These are phyloP conservation scores for Colletotrichum sp. DNA, from an alignment of 2,329 filamentous ascomycete species.

Conservation along the genomic window DNA sequence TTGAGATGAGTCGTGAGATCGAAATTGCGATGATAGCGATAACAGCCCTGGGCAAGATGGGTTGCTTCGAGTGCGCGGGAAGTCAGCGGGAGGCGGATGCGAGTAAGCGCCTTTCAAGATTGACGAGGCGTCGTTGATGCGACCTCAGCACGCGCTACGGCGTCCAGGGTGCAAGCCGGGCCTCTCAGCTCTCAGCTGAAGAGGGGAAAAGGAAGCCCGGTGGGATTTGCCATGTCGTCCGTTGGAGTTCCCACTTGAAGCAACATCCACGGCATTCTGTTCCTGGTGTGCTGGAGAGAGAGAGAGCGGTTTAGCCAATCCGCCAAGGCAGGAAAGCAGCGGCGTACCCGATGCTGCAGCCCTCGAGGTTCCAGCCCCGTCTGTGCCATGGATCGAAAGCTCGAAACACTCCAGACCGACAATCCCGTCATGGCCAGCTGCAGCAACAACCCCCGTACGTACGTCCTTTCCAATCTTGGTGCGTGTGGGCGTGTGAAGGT, in stretches of 20 bases:
- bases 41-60: background rate
- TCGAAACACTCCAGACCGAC: background rate
- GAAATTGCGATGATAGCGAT: background rate
- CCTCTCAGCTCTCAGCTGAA: background rate
- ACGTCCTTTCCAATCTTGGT: background rate
- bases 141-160: constrained; percentile 5
- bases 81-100: constrained; percentile 13
- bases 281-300: background rate
- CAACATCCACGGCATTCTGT: background rate
- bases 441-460: background rate
- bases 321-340: background rate
- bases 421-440: constrained; percentile 2
- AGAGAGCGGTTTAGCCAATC: background rate
- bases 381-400: background rate
- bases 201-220: background rate
- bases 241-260: background rate
- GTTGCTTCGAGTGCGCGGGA: background rate
- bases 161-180: background rate
- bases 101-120: constrained; percentile 1
- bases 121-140: constrained; percentile 15
- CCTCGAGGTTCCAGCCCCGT: constrained; percentile 9
- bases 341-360: background rate
- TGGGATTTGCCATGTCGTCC: background rate
- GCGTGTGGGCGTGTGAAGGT: background rate
- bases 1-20: background rate